These are phyloP conservation scores for Glarea lozoyensis DNA, from an alignment of 495 filamentous ascomycete genomes.

Conservation along the genomic window DNA sequence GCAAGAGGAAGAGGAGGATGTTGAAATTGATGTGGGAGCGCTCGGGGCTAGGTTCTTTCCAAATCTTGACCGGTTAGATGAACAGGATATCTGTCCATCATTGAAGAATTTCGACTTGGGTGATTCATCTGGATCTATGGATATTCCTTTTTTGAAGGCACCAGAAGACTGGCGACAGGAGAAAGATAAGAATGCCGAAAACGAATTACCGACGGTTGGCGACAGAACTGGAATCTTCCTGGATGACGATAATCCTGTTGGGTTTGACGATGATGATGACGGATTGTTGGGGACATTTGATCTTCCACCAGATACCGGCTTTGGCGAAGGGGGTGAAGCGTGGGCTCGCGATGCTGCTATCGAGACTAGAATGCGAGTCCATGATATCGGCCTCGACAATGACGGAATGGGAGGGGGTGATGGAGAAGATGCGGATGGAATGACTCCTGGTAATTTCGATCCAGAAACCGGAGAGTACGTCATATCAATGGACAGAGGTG, in stretches of 20 bases:
- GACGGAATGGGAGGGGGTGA: slow-evolving; percentile 37
- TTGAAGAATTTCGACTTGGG: slow-evolving; percentile 89
- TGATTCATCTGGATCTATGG: slow-evolving; percentile 69
- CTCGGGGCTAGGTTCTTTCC: slow-evolving; percentile 82
- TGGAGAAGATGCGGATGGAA: slow-evolving; percentile 42
- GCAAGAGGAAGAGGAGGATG: slow-evolving; percentile 44
- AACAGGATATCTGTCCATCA: slow-evolving; percentile 90
- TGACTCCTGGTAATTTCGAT: slow-evolving; percentile 47
- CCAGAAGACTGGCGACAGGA: slow-evolving; percentile 76
- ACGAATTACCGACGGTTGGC: slow-evolving; percentile 39
- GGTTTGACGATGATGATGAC: slow-evolving; percentile 76
- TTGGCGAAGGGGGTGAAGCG: slow-evolving; percentile 66
- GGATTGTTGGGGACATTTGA: slow-evolving; percentile 66
- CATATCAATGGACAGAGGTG: slow-evolving; percentile 58
- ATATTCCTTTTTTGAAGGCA: slow-evolving; percentile 87
- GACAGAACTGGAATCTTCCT: slow-evolving; percentile 69
- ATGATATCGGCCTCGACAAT: slow-evolving; percentile 42
- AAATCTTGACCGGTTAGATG: slow-evolving; percentile 63
- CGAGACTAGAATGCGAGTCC: slow-evolving; percentile 53
- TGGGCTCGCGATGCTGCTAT: slow-evolving; percentile 63
- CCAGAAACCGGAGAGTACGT: slow-evolving; percentile 54
- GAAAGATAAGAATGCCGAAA: slow-evolving; percentile 45
- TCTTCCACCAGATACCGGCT: slow-evolving; percentile 53
- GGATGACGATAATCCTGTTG: slow-evolving; percentile 66
- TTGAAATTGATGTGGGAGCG: slow-evolving; percentile 67